Evolutionary conservation across 345 rosid genomes (phyloP).

Genomic region (Cardiospermum halicacabum): DNA sequence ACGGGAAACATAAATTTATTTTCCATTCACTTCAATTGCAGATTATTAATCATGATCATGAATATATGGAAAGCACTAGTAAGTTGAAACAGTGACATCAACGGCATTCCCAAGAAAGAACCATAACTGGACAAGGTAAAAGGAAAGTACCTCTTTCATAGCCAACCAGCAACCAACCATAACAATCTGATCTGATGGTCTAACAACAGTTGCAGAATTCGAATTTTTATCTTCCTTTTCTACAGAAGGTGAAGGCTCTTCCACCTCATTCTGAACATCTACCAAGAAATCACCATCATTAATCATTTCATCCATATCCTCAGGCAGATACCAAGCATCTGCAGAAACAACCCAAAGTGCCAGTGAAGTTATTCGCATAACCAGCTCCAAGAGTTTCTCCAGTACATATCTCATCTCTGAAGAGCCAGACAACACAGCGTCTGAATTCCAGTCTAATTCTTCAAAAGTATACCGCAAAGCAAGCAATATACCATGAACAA

Average conservation of each 20-base stretch:
- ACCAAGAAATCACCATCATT: conserved; percentile 54
- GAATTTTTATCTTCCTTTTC: conserved; percentile 39
- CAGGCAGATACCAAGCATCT: conserved; percentile 85
- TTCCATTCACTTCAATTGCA: neutral
- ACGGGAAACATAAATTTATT: neutral
- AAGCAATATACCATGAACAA: conserved; percentile 90
- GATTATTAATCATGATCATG: neutral
- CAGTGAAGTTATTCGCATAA: conserved; percentile 74
- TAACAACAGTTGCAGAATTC: conserved; percentile 32
- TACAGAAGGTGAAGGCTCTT: conserved; percentile 25
- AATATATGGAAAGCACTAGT: neutral
- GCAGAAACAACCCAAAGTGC: conserved; percentile 98
- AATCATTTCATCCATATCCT: conserved; percentile 75
- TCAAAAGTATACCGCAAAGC: conserved; percentile 88
- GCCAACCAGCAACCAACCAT: conserved; percentile 99
- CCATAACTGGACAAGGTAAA: conserved; percentile 11
- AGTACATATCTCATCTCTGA: conserved; percentile 67
- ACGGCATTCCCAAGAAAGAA: conserved; percentile 12
- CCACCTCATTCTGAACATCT: conserved; percentile 41
- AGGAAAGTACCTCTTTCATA: conserved; percentile 81
- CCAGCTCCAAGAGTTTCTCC: conserved; percentile 69
- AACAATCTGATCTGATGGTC: conserved; percentile 69
- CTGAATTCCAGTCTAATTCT: conserved; percentile 88
- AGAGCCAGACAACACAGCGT: conserved; percentile 47
- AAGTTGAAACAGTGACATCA: neutral